Percentiles rank a stretch among this genome's conserved stretches.
These are phyloP conservation scores for Punica granatum DNA, from an alignment of 345 rosid genomes.

Conservation along the genomic window DNA sequence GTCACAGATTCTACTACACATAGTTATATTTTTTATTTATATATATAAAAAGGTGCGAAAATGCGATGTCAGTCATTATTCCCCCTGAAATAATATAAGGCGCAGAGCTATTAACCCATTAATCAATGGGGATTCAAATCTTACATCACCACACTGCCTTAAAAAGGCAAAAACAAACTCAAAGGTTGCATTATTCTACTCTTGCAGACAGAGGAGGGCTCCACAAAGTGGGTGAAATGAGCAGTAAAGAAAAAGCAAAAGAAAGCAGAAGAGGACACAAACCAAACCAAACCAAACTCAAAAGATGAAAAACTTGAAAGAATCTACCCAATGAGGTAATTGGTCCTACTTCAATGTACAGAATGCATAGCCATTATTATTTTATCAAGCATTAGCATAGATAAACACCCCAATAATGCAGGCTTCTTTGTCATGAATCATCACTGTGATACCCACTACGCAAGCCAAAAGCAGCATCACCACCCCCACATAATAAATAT, in stretches of 20 bases:
- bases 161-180: not conserved
- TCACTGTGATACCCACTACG: slow-evolving; percentile 1
- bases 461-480: not conserved
- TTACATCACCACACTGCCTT: not conserved
- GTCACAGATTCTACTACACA: too few relatives aligned
- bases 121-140: too few relatives aligned
- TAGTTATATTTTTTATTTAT: too few relatives aligned
- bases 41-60: too few relatives aligned
- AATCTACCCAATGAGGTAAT: slow-evolving; percentile 4
- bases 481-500: too few relatives aligned
- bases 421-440: slow-evolving; percentile 1
- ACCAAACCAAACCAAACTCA: not conserved
- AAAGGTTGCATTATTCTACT: not conserved
- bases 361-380: too few relatives aligned
- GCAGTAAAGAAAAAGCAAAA: not conserved
- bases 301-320: too few relatives aligned
- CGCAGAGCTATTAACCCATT: too few relatives aligned
- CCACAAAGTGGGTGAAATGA: slow-evolving; percentile 2
- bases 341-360: slow-evolving; percentile 9
- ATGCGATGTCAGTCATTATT: too few relatives aligned
- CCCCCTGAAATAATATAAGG: too few relatives aligned
- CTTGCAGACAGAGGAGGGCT: not conserved
- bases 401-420: slow-evolving; percentile 1
- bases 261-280: slow-evolving; percentile 9
- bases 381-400: not conserved